Base-by-base conservation (phyloP, 176 grass and related monocot species). In the Oropetium thomaeum region DNA sequence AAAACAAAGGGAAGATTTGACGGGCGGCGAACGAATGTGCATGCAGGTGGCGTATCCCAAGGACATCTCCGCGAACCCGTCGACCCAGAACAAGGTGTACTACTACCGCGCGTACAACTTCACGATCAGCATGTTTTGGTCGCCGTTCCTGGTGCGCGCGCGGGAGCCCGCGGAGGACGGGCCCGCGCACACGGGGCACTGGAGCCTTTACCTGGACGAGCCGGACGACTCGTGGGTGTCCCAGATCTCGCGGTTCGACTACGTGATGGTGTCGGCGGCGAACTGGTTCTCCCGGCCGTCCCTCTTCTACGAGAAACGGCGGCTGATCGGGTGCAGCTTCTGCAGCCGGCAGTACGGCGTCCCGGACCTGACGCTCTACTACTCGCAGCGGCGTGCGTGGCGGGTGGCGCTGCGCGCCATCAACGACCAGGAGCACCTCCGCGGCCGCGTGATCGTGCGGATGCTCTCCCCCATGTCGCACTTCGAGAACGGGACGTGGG, bases 401-500 rank as follows among this genome's bases (percentile, higher is more conserved):
- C 85, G 88, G 12, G 84, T 86, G 1, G 71, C 85, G 22, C 75
- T 97, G 53, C 68, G 31, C 48, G 87, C 80, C 19, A 73, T 97
- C 79, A 89, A 77, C 73, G 82, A 60, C 3, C 79, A 72, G 62
- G 79, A 77, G 0, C 0, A 0, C 0, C 69, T 84, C 8, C 78
- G 60, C 15, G 90, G 84, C 9, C 71, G 72, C 8, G 74, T 93
- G 13, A 79, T 97, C 31, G 69, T 97, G 60, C 79, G 85, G 6
- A 93, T 92, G 52, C 79, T 97, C 43, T 85, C 93, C 14, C 90
- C 93, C 4, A 81, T 82, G 77, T 88, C 86, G 57, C 93, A 97
- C 88, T 97, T 97, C 77, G 93, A 97, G 84, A 88, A 88, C 81
- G 94, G 94, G 3, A 87, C 89, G 13, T 93, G 94, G 94, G 79